phyloP scores from a whole-genome alignment of 805 yeast species.

The Scheffersomyces lignosus region DNA sequence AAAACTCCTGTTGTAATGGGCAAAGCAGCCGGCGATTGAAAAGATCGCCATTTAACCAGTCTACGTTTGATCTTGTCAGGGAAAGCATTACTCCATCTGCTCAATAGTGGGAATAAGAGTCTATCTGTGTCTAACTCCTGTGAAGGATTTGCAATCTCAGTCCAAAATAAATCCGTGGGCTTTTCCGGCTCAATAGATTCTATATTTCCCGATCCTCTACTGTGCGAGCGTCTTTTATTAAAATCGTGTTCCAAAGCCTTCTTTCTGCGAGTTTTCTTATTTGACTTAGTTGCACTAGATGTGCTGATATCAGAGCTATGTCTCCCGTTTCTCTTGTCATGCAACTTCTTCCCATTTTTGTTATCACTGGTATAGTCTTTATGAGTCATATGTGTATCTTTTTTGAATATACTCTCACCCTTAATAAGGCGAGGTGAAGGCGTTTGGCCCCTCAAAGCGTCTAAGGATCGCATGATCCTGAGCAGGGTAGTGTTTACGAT shows the following conservation, averaged over 20 bases:
- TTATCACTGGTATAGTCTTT: too few species aligned
- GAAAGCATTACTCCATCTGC: constrained; percentile 90
- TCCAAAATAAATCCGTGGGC: constrained; percentile 26
- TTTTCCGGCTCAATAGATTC: constrained; percentile 1
- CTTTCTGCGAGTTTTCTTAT: neutral
- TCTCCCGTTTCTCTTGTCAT: too few species aligned
- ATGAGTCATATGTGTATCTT: too few species aligned
- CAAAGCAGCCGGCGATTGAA: constrained; percentile 89
- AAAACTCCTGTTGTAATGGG: constrained; percentile 81
- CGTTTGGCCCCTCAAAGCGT: neutral
- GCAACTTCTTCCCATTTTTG: too few species aligned
- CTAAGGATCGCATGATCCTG: neutral
- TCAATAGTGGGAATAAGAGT: constrained; percentile 59
- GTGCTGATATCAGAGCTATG: too few species aligned
- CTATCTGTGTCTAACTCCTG: constrained; percentile 56
- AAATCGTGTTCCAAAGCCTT: neutral
- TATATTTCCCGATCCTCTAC: constrained; percentile 2
- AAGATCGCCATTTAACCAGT: constrained; percentile 87
- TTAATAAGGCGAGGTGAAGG: neutral
- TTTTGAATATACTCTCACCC: neutral
- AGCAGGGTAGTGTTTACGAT: neutral
- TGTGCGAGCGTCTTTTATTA: constrained; percentile 1
- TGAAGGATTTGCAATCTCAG: constrained; percentile 65
- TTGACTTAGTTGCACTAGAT: neutral
- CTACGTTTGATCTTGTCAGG: constrained; percentile 68